Conservation (phyloP, 23 red algal species). For the Gracilaria vermiculophylla region DNA sequence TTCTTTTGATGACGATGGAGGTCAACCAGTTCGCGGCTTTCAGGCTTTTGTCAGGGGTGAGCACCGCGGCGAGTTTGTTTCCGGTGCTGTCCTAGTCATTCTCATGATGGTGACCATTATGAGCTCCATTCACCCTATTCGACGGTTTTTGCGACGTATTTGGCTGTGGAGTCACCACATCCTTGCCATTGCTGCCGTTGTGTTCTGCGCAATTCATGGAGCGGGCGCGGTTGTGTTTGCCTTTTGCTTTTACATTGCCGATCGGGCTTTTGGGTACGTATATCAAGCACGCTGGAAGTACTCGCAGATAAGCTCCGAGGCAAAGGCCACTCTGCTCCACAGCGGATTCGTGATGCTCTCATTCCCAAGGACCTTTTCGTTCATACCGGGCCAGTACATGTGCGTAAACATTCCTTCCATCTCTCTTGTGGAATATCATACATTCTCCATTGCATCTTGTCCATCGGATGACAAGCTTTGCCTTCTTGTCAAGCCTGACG, state of each 20-base stretch:
- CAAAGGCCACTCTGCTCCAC: not conserved
- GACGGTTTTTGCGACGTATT: not conserved
- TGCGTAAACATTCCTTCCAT: not conserved
- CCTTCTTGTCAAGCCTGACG: not conserved
- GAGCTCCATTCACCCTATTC: not conserved
- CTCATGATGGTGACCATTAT: not conserved
- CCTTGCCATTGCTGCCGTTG: not conserved
- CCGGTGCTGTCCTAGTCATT: not conserved
- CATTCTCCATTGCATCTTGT: not conserved
- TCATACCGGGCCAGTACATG: not conserved
- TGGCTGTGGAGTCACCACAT: not conserved
- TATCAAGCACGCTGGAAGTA: not conserved
- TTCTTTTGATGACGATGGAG: not conserved
- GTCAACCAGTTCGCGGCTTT: not conserved
- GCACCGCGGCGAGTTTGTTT: not conserved
- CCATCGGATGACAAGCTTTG: not conserved
- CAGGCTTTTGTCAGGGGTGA: not conserved
- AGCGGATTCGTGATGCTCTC: not conserved
- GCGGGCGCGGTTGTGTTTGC: not conserved
- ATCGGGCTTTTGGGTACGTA: not conserved
- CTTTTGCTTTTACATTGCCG: not conserved
- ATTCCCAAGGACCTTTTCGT: not conserved
- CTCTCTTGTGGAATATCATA: not conserved
- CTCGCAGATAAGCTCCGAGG: not conserved
- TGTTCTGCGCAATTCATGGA: not conserved